Percentiles rank a stretch among this genome's conserved stretches.
Conservation (phyloP, 345 rosid genomes). For the Eucalyptus cloeziana region DNA sequence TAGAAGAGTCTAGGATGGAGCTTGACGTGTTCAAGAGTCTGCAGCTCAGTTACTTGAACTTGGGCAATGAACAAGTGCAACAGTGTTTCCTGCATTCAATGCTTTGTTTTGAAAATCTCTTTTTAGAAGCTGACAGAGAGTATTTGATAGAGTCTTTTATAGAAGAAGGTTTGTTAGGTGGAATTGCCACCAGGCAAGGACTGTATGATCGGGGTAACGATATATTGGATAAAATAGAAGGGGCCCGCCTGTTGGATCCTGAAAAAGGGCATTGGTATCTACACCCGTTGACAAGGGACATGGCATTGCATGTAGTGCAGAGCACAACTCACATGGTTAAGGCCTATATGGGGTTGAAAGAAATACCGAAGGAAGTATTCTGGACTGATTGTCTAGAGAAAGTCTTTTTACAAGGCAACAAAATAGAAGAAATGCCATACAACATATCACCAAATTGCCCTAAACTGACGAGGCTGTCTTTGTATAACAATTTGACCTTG, state of each 20-base stretch:
- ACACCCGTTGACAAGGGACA: slow-evolving; percentile 6
- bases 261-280: neutral
- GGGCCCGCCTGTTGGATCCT: neutral
- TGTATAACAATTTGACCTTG: neutral
- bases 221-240: neutral
- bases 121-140: neutral
- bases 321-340: neutral
- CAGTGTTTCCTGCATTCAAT: slow-evolving; percentile 11
- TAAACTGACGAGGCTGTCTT: neutral
- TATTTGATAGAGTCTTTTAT: neutral
- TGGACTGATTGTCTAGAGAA: neutral
- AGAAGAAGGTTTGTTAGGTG: slow-evolving; percentile 1
- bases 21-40: neutral
- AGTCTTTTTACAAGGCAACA: neutral
- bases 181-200: neutral
- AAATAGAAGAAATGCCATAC: neutral
- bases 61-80: neutral
- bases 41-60: neutral
- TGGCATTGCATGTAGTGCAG: neutral
- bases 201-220: neutral
- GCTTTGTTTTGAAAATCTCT: neutral
- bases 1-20: neutral
- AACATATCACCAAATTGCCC: neutral
- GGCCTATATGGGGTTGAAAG: neutral
- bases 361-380: neutral